These are phyloP conservation scores for Penicillium sp. DNA, from an alignment of 2,329 filamentous ascomycete genomes.

Conservation along the genomic window DNA sequence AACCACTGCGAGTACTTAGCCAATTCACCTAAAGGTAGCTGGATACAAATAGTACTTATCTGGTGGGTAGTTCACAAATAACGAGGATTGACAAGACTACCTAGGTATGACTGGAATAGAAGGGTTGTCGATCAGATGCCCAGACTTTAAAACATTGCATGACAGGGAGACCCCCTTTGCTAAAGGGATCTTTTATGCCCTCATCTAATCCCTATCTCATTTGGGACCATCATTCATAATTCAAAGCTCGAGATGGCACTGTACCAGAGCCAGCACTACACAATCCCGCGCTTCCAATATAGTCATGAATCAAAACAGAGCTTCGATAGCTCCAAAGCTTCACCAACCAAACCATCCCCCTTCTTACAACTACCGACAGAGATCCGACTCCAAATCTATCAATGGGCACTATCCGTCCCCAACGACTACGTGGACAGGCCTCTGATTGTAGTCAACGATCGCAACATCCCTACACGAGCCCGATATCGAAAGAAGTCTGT, in stretches of 20 bases:
- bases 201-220: not conserved
- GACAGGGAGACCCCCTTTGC: not conserved
- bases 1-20: no score
- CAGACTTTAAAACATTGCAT: not conserved
- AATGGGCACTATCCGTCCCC: slow-evolving; percentile 28
- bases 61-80: not conserved
- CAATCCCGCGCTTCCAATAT: not conserved
- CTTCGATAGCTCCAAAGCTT: not conserved
- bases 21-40: not conserved
- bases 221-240: not conserved
- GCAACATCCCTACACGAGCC: slow-evolving; percentile 29
- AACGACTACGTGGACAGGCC: slow-evolving; percentile 32
- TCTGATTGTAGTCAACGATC: slow-evolving; percentile 33
- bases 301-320: not conserved
- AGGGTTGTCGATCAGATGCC: not conserved
- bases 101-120: not conserved
- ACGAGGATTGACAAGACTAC: not conserved
- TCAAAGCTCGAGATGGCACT: not conserved
- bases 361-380: slow-evolving; percentile 29
- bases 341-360: slow-evolving; percentile 6
- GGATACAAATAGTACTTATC: not conserved
- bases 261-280: not conserved
- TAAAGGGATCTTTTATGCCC: not conserved
- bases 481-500: slow-evolving; percentile 31
- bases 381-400: slow-evolving; percentile 34